Evolutionary conservation across 306 rosid species (phyloP).

Genomic region (Alnus rubra): DNA sequence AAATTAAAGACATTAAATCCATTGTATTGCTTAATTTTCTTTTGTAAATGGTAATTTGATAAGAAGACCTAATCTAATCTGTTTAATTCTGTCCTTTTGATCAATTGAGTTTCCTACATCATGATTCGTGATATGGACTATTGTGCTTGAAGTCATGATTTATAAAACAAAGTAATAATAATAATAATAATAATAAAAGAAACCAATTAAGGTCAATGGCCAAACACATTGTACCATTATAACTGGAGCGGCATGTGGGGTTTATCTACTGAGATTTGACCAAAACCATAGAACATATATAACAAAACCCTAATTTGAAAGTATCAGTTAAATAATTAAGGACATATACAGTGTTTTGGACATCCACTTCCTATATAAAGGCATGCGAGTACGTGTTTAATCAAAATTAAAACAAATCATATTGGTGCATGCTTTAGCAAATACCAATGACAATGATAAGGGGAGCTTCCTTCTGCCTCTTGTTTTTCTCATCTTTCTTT

Average conservation of each 20-base stretch:
- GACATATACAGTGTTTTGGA: conserved; percentile 14
- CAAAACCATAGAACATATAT: background rate
- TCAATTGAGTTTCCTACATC: background rate
- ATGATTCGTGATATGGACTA: background rate
- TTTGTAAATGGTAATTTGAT: no score
- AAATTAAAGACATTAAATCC: no score
- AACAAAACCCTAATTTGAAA: background rate
- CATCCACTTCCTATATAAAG: conserved; percentile 41
- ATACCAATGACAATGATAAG: conserved; percentile 24
- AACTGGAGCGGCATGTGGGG: background rate
- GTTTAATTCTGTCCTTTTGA: no score
- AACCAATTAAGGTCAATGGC: background rate
- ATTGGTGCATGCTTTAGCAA: conserved; percentile 17
- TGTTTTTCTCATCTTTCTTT: conserved; percentile 20
- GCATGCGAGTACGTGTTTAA: conserved; percentile 20
- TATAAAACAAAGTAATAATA: background rate
- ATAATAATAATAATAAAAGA: no score
- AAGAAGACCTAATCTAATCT: no score
- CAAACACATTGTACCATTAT: background rate
- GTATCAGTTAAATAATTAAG: background rate
- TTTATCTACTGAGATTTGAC: background rate
- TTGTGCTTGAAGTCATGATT: background rate
- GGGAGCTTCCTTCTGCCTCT: conserved; percentile 16
- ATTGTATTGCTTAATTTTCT: no score
- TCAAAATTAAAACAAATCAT: conserved; percentile 13